These are phyloP conservation scores for Phlyctochytrium bullatum DNA, from an alignment of 192 early-diverging fungal species.

Conservation along the genomic window DNA sequence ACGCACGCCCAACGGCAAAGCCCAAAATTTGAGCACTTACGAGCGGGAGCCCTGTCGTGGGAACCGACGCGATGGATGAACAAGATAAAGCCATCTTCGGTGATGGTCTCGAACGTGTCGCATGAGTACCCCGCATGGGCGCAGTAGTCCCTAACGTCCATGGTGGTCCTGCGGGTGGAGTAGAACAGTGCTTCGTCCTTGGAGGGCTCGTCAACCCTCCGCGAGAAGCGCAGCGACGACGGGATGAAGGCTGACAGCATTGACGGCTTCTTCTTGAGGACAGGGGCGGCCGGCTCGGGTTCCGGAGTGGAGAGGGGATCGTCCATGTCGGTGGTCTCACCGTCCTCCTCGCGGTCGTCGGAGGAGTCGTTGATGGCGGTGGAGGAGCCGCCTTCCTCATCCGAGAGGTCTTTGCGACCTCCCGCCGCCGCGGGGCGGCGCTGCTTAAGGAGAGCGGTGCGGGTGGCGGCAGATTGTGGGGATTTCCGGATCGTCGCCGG, in stretches of 20 bases:
- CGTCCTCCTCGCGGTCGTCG: background rate
- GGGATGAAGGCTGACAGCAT: background rate
- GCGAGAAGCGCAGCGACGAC: background rate
- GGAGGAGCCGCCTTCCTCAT: background rate
- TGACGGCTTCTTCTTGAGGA: background rate
- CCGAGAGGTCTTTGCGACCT: background rate
- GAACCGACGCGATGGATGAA: background rate
- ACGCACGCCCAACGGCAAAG: too few species aligned
- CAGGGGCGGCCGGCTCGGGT: background rate
- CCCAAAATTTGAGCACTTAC: too few species aligned
- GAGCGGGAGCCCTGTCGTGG: background rate
- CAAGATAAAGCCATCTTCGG: conserved; percentile 4
- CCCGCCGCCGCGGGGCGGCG: too few species aligned
- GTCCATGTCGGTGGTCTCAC: background rate
- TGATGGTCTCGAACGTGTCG: conserved; percentile 9
- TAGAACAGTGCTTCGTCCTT: background rate
- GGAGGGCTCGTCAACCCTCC: background rate
- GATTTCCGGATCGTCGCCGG: background rate
- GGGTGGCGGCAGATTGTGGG: background rate
- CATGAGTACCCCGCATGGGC: conserved; percentile 1
- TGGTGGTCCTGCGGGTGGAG: background rate
- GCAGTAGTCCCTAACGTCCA: conserved; percentile 5
- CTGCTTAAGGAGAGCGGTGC: background rate
- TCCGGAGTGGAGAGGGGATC: background rate
- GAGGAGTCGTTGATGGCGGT: conserved; percentile 7